Percentiles rank a stretch among this genome's conserved stretches.
Evolutionary conservation across 2,329 filamentous ascomycete genomes (phyloP).

Genomic region (Arthrocladium fulminans): DNA sequence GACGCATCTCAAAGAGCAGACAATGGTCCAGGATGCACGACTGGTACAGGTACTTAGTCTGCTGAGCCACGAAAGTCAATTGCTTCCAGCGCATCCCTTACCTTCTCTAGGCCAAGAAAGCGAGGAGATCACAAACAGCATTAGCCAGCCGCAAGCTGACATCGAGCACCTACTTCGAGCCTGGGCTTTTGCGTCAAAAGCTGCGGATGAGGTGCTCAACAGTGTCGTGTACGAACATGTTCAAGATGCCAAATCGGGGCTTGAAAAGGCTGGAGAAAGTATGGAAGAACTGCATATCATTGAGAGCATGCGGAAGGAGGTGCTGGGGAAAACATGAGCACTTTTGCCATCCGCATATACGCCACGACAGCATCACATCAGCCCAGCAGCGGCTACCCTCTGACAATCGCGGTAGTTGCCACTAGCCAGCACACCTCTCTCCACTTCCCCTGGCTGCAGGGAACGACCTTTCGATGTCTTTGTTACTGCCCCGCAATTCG

Average conservation of each 20-base stretch:
- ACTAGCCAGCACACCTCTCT: too few relatives aligned
- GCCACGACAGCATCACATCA: too few relatives aligned
- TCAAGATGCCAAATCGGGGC: neutral
- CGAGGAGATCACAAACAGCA: constrained; percentile 12
- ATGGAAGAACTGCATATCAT: constrained; percentile 2
- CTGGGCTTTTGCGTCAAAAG: constrained; percentile 20
- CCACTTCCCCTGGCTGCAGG: neutral
- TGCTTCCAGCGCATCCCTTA: constrained; percentile 16
- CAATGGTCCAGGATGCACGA: constrained; percentile 7
- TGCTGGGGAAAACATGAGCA: neutral
- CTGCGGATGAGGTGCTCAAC: constrained; percentile 12
- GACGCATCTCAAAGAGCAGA: constrained; percentile 10
- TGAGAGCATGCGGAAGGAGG: neutral
- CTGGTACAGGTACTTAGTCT: constrained; percentile 15
- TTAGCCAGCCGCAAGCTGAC: constrained; percentile 9
- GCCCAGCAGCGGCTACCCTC: too few relatives aligned
- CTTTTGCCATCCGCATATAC: too few relatives aligned
- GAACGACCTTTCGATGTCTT: too few relatives aligned
- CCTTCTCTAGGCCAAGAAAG: constrained; percentile 13
- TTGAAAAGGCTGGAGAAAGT: neutral
- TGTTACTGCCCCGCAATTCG: too few relatives aligned
- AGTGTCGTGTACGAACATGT: neutral
- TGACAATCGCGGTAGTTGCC: too few relatives aligned
- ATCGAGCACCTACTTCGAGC: constrained; percentile 13
- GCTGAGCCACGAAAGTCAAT: constrained; percentile 22